Evolutionary conservation across 352 stramenopile species (phyloP), one percentile per base, ranked within the genome.

Genomic region (Phytophthora brassicae): DNA sequence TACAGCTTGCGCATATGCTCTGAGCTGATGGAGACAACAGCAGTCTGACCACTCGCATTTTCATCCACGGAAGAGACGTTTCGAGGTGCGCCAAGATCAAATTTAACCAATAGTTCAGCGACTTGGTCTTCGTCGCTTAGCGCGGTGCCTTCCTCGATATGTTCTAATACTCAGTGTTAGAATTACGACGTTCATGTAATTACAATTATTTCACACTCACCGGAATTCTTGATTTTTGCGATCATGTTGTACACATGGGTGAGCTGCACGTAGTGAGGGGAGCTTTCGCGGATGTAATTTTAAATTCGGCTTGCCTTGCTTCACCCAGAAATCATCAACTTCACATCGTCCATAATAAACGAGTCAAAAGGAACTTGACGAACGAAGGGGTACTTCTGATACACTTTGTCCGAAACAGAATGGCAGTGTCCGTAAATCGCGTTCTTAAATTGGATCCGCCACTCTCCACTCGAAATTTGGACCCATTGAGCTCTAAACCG

Each of bases 1-100:
- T 45, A 45, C 12, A 63, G 17, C 7, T 56, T 55, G 4, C 35
- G 29, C 33, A 56, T 63, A 8, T 31, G 26, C 26, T 31, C 4
- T 8, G 26, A 31, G 26, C 24, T 50, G 5, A 56, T 51, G 11
- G 45, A 45, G 14, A 50, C 13, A 2, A 63, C 55, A 19, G 55
- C 36, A 1, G 31, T 62, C 12, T 62, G 43, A 5, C 45, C 35
- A 16, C 29, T 11, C 16, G 20, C 12, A 13, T 55, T 49, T n/a
- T 62, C 54, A 13, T 62, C 19, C 11, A 60, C 42, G 2, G 53
- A 22, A 16, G 31, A 29, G 0, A 62, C 33, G 35, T 55, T 55
- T 14, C 33, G 43, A 12, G 22, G 4, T 0, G 44, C n/a, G 1
- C 31, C 19, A n/a, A 62, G 4, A 11, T 62, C 29, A 20, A 57